These are phyloP conservation scores for Plicaturopsis crispa DNA, from an alignment of 768 basidiomycete species.

Conservation along the genomic window DNA sequence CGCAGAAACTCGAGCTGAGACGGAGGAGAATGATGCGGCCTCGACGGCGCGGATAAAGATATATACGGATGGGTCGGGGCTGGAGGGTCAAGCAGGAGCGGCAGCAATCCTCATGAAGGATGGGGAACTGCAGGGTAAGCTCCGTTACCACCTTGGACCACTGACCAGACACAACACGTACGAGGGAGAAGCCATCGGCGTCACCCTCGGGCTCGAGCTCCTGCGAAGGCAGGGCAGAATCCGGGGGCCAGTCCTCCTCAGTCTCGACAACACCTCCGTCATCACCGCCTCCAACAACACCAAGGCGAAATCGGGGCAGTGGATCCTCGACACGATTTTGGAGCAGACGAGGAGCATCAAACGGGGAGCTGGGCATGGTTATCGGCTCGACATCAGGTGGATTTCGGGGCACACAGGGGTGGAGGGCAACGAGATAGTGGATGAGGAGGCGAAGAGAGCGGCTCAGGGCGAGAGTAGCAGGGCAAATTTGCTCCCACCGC, in stretches of 20 bases:
- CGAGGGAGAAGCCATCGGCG: background rate
- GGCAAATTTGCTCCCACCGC: background rate
- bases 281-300: background rate
- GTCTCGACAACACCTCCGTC: background rate
- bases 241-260: background rate
- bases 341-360: background rate
- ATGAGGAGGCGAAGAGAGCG: background rate
- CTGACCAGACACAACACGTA: background rate
- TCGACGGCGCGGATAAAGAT: background rate
- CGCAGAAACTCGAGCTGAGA: slow-evolving; percentile 1
- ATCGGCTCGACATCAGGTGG: background rate
- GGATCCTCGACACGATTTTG: background rate
- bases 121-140: background rate
- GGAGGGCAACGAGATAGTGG: background rate
- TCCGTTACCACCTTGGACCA: background rate
- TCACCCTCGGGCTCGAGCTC: background rate
- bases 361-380: background rate
- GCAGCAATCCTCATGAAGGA: slow-evolving; percentile 1
- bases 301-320: background rate
- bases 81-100: background rate
- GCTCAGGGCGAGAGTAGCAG: background rate
- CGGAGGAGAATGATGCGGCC: too few relatives aligned
- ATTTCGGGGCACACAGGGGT: background rate
- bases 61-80: background rate
- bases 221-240: background rate